Base-by-base conservation (phyloP, 2,329 filamentous ascomycete genomes). In the Diaporthe sp. region DNA sequence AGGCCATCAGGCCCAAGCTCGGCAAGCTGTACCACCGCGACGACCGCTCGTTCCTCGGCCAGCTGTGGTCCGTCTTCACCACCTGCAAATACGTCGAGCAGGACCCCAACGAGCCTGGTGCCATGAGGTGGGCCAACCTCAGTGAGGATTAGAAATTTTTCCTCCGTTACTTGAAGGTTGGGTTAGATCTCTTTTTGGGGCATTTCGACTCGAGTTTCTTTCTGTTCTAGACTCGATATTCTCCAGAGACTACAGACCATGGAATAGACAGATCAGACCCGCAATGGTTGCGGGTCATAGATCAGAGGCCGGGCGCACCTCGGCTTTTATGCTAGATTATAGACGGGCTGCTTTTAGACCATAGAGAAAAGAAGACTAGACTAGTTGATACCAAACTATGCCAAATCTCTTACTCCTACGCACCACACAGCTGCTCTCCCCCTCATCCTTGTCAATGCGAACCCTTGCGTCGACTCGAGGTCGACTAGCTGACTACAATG, bases 1-100 rank as follows among this genome's bases (percentile, higher is more conserved):
- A 87, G 75, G 88, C 90, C 51, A 90, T 92, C 80, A 86, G 85
- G 79, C 86, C 87, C 13, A 82, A 92, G n/a, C 86, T 92, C 25
- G 90, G 90, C 10, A 84, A 87, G 42, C 84, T 88, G 72, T 92
- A 92, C 83, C 85, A 85, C 80, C 80, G 82, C 12, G 87, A 89
- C 65, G 80, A 84, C 17, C 79, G 83, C 68, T 84, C 83, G 34
- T 88, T 88, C 80, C 78, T 87, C 73, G 84, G 84, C 68, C 84
- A 85, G 72, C 83, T 89, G 62, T 87, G 86, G 86, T 80, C 80
- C 17, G 86, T 84, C 22, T 89, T 87, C 79, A 86, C 83, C 55
- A 83, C 82, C 68, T 87, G 86, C 83, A 86, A 87, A 76, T 89
- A 86, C 78, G 87, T 89, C 42, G 86, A 87, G 75, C 80, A 82